Evolutionary conservation across 1,139 yeast genomes (phyloP).

Genomic region (Debaryomyces robertsiae): DNA sequence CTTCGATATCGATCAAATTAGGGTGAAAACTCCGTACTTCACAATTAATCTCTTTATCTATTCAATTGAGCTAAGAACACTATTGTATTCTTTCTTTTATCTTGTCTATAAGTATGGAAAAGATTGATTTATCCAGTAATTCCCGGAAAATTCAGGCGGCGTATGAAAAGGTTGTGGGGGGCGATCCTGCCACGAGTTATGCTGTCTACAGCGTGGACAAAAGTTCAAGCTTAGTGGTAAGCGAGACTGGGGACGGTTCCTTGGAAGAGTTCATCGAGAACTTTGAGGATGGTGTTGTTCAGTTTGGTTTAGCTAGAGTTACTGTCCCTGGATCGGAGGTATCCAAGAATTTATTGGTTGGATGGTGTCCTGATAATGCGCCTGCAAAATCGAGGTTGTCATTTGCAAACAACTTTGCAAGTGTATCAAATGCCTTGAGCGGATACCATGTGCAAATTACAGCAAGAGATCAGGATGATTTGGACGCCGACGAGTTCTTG

Average conservation of each 20-base stretch:
- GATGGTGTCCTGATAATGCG: constrained; percentile 94
- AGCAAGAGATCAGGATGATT: constrained; percentile 91
- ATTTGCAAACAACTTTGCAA: constrained; percentile 75
- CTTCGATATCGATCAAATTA: constrained; percentile 1
- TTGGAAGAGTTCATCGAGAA: constrained; percentile 78
- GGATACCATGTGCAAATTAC: constrained; percentile 96
- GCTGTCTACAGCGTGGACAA: constrained; percentile 66
- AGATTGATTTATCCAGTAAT: constrained; percentile 57
- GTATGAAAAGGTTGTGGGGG: constrained; percentile 65
- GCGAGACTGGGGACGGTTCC: constrained; percentile 61
- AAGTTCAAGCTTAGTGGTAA: constrained; percentile 58
- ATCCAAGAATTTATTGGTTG: constrained; percentile 77
- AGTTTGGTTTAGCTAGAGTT: constrained; percentile 87
- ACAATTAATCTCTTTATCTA: not conserved
- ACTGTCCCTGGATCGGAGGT: constrained; percentile 90
- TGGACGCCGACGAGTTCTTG: constrained; percentile 75
- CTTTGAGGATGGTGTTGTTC: constrained; percentile 86
- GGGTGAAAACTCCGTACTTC: constrained; percentile 1
- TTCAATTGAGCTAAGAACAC: constrained; percentile 4
- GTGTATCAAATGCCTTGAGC: constrained; percentile 63
- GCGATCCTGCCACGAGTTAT: constrained; percentile 57
- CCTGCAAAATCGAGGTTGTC: constrained; percentile 74
- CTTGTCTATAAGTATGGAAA: constrained; percentile 43
- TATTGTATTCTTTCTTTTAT: constrained; percentile 4
- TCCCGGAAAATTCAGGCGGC: constrained; percentile 62